Evolutionary conservation across 495 filamentous ascomycete genomes (phyloP).

Genomic region (Usnea hakonensis): DNA sequence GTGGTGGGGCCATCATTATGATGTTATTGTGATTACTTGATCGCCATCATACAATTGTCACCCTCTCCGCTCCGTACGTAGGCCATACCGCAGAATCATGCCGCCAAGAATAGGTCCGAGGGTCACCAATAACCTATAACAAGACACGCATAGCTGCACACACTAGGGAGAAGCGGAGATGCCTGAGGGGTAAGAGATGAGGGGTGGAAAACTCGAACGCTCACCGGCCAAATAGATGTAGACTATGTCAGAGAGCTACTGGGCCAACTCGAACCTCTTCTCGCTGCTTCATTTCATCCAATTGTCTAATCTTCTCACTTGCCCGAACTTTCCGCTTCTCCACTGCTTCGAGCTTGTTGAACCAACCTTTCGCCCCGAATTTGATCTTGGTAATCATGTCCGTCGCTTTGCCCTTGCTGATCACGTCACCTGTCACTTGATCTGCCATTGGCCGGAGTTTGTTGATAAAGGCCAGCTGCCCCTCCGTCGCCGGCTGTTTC

Average conservation of each 20-base stretch:
- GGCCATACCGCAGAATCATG: no score
- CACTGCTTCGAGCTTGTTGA: conserved; percentile 43
- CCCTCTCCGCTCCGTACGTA: no score
- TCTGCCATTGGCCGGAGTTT: conserved; percentile 48
- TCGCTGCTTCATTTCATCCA: conserved; percentile 35
- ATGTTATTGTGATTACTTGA: no score
- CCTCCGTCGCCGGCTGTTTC: conserved; percentile 51
- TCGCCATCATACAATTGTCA: no score
- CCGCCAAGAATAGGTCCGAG: no score
- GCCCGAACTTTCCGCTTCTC: conserved; percentile 37
- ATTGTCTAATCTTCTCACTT: conserved; percentile 31
- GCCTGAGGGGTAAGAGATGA: no score
- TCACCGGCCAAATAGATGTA: no score
- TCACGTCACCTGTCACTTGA: conserved; percentile 41
- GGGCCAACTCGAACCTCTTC: conserved; percentile 64
- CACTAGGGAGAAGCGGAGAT: no score
- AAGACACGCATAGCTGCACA: no score
- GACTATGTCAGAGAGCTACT: conserved; percentile 25
- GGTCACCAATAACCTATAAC: no score
- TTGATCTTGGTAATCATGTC: conserved; percentile 93
- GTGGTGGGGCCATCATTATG: no score
- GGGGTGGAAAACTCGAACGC: no score
- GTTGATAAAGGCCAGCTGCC: conserved; percentile 68
- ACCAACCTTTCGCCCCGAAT: conserved; percentile 69
- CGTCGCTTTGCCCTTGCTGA: conserved; percentile 74